Base-by-base conservation (phyloP, 768 basidiomycete genomes). In the Rhizopogon roseolus region DNA sequence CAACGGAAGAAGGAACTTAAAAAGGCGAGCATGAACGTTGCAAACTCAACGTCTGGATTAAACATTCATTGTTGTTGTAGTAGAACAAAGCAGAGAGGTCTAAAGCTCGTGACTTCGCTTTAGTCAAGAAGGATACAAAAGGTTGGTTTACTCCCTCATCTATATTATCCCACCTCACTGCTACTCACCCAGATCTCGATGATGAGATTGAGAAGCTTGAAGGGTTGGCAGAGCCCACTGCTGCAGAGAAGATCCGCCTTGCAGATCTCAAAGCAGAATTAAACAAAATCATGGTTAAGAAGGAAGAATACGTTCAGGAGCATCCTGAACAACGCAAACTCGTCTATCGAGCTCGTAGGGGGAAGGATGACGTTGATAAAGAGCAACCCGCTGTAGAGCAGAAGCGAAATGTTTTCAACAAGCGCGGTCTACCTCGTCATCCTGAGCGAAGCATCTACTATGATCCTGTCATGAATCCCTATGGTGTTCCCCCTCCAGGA, bases 371-470 rank as follows among this genome's bases (percentile, higher is more conserved):
- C 16, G 72, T 66, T 41, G 73, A 76, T 42, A 75, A 77, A 54
- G 71, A 70, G 52, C 68, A 73, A 10, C 55, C 73, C 65, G 29
- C 63, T 69, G 50, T 69, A 56, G 64, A 72, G 42, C 73, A 73
- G 60, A 85, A 81, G 57, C 77, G 87, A 52, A 88, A 85, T 46
- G 65, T 83, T 36, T 94, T 94, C 73, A 81, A 88, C 62, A 88
- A 88, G 67, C 82, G 88, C 62, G 94, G 94, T 10, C 78, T 92
- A 39, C 88, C 93, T 57, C 77, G 87, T 51, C 90, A 93, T 72
- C 94, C 94, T n/a, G 92, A 91, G 64, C 78, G 91, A 59, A 93
- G 90, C 69, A 76, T 95, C 36, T 98, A 96, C 68, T 98, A 93
- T 72, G 90, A 98, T 62, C 81, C 90, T 28, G 81, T 93, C 40